Base-by-base conservation (phyloP, 2,329 filamentous ascomycete species). In the Penicillium decumbens region DNA sequence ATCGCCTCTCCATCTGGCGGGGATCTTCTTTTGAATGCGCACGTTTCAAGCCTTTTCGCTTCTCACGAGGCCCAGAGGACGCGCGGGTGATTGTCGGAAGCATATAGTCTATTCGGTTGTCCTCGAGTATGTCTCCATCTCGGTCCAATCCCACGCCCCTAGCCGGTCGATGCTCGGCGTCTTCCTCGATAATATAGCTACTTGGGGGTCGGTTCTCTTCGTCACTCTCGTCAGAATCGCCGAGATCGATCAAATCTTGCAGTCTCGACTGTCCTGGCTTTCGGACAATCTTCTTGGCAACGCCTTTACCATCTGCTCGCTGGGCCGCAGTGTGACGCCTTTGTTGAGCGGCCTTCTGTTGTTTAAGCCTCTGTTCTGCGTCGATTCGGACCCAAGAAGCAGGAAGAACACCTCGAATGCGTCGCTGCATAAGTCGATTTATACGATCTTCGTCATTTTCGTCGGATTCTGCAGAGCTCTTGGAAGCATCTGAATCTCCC, bases 401-500 rank as follows among this genome's bases (percentile, higher is more conserved):
- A 15, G 75, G 75, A 23, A 78, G 64, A 23, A 77, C 75, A 24
- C 75, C 75, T 50, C 72, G 72, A 10, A 75, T 76, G 43, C 58
- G 69, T 25, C 72, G 71, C 41, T 71, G 67, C 10, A 71, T 55
- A 24, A 52, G 57, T 51, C 64, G 62, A 9, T 75, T 58, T 42
- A 63, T 60, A 37, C 51, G 52, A 27, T 62, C 60, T 38, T 65
- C 51, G 5, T 54, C 50, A 15, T 58, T 57, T 32, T 55, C 45
- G 7, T 58, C 54, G 25, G 56, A 47, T 46, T 61, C 54, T 39
- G 57, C 49, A n/a, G 54, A 50, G 3, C 50, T 44, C 4, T 52
- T 28, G 20, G 60, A 57, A 24, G 56, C 56, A 23, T 57, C 50
- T 4, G 61, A 60, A 29, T 59, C 56, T 18, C 41, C 49, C 33